Evolutionary conservation across 2,329 filamentous ascomycete species (phyloP), one percentile per base, ranked within the genome.

Genomic region (Aplosporella prunicola): DNA sequence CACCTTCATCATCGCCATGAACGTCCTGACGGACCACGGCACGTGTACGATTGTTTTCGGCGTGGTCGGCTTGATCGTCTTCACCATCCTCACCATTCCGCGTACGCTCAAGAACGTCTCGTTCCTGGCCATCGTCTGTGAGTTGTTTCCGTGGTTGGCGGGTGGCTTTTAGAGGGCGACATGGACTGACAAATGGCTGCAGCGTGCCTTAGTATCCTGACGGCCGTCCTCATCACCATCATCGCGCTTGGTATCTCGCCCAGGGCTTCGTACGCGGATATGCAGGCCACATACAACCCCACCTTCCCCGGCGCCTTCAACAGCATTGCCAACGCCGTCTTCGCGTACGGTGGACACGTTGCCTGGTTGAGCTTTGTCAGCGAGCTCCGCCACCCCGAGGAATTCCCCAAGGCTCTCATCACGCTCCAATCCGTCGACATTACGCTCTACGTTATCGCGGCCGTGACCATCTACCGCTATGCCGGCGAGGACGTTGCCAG

Each of bases 311-410:
- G 47, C 80, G 80, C 65, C 67, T 76, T 58, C 50, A 47, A 58
- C 35, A 50, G 55, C 6, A 55, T 52, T 15, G 51, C 55, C 40
- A 48, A 50, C 44, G 51, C 55, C 43, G 49, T 52, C 41, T 50
- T 51, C 27, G 44, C 48, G 24, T 50, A 57, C 45, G 51, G 61
- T 24, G 77, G 77, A 34, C 76, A 80, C 51, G 74, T 78, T 16
- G 78, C 76, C 48, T 82, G 82, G 59, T 83, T 82, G 58, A 72
- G 67, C 45, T 73, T 83, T 57, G 78, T 82, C 55, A 68, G 70
- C 20, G 80, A 84, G 56, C 68, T 84, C 59, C 69, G 74, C 55
- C 67, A 74, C 18, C 78, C 79, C 1, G 60, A 62, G 39, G 71
- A 78, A 51, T 81, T 74, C 54, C 68, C 72, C 41, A 79, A 79